Evolutionary conservation across 495 filamentous ascomycete genomes (phyloP), one percentile per base, ranked within the genome.

Genomic region (Penicillium tannophilum): DNA sequence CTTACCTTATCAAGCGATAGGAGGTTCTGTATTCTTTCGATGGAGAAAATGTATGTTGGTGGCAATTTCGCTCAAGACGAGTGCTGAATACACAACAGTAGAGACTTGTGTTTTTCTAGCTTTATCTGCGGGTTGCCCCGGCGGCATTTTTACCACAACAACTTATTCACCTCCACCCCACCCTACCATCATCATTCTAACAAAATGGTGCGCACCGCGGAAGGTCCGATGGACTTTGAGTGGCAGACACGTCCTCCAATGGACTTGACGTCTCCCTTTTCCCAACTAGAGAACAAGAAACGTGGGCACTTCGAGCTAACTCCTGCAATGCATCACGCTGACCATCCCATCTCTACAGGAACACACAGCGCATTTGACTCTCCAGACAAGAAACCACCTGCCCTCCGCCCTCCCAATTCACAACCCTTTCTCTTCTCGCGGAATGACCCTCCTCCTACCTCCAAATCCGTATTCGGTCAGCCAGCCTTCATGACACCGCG

Each of bases 401-500:
- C 72, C 41, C 69, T 83, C n/a, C 76, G 80, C 59, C 65, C 78
- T 48, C 77, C 81, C 14, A 74, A 82, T 58, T 75, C 72, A 9
- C 75, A 84, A 43, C 69, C 78, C 30, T 79, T 78, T 65, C 64
- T 74, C 36, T 78, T 79, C 63, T 74, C 72, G 12, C 72, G 70
- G 6, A 62, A 28, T 74, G 59, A 71, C 23, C 45, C 41, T n/a
- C 49, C 30, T 53, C 48, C 41, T 5, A 41, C 49, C 33, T 6
- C 72, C 39, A 68, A 74, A 58, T 58, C 74, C 50, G 62, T 76
- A 16, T 92, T 90, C 62, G 84, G 82, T 52, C 88, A 87, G 65
- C 79, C 85, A 4, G 84, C 86, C 10, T 96, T 94, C 66, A 91
- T 82, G 28, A 96, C 89, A 7, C 92, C 91, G 3, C 89, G 90